Conservation (phyloP, 192 early-diverging fungal genomes). For the Spizellomyces sp. region DNA sequence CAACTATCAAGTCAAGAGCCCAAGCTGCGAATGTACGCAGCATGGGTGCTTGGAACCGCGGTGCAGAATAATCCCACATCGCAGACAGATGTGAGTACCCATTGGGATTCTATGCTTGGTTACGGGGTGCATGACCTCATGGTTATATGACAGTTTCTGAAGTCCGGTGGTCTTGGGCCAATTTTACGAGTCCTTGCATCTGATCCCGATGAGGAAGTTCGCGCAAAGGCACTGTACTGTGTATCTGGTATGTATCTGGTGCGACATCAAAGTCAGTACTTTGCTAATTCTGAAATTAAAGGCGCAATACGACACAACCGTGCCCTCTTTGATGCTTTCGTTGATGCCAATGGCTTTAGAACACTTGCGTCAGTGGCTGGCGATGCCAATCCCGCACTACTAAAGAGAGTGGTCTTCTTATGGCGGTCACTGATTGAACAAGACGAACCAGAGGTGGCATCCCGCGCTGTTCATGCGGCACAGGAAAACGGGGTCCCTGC, state of each 20-base stretch:
- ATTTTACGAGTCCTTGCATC: constrained; percentile 24
- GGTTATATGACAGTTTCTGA: not conserved
- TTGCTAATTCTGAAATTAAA: no score
- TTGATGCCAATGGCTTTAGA: constrained; percentile 23
- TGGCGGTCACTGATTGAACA: constrained; percentile 40
- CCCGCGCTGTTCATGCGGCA: constrained; percentile 25
- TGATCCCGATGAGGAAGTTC: constrained; percentile 37
- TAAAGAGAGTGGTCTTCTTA: constrained; percentile 44
- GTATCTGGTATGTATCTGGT: constrained; percentile 22
- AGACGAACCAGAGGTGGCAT: constrained; percentile 22
- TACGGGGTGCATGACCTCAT: no score
- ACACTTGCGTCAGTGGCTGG: constrained; percentile 15
- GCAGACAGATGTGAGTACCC: constrained; percentile 63
- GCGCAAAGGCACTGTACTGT: constrained; percentile 44
- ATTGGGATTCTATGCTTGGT: no score
- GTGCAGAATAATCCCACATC: constrained; percentile 91
- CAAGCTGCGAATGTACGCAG: constrained; percentile 66
- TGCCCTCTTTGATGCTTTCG: constrained; percentile 27
- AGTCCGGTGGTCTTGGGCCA: constrained; percentile 34
- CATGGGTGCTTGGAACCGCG: constrained; percentile 92
- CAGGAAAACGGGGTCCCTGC: constrained; percentile 28
- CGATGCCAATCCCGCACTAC: constrained; percentile 29
- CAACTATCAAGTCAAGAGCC: constrained; percentile 39
- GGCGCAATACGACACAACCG: constrained; percentile 42
- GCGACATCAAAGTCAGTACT: no score